Percentiles rank a stretch among this genome's conserved stretches.
These are phyloP conservation scores for Leptographium flavum DNA, from an alignment of 2,329 filamentous ascomycete genomes.

Conservation along the genomic window DNA sequence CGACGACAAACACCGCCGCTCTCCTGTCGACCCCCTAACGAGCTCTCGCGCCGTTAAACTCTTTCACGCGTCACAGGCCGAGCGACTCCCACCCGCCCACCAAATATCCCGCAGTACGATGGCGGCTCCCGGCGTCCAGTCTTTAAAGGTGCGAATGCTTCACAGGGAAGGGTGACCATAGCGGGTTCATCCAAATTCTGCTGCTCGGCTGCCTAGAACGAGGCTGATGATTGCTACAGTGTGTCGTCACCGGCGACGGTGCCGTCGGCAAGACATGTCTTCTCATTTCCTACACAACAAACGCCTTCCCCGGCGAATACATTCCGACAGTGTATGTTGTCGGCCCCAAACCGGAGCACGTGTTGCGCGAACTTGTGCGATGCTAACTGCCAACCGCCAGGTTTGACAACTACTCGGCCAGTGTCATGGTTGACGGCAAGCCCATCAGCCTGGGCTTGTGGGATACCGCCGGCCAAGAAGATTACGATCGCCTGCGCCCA, in stretches of 20 bases:
- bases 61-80: too few species aligned
- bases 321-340: slow-evolving; percentile 83
- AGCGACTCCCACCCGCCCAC: too few species aligned
- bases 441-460: slow-evolving; percentile 92
- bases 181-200: too few species aligned
- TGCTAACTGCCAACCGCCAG: slow-evolving; percentile 26
- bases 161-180: neutral
- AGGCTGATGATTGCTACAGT: slow-evolving; percentile 46
- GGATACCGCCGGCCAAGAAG: slow-evolving; percentile 98
- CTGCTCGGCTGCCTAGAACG: too few species aligned
- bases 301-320: slow-evolving; percentile 99
- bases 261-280: slow-evolving; percentile 99
- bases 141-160: slow-evolving; percentile 71
- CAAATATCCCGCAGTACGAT: too few species aligned
- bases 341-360: too few species aligned
- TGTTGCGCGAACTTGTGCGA: too few species aligned
- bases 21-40: too few species aligned
- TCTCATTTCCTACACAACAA: slow-evolving; percentile 97
- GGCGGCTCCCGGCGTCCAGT: slow-evolving; percentile 75
- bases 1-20: too few species aligned
- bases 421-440: slow-evolving; percentile 97
- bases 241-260: slow-evolving; percentile 97
- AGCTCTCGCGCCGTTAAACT: too few species aligned
- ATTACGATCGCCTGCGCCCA: slow-evolving; percentile 89
- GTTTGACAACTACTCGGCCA: slow-evolving; percentile 98